Evolutionary conservation across 2,329 filamentous ascomycete genomes (phyloP).

Genomic region (Zasmidium cellare): DNA sequence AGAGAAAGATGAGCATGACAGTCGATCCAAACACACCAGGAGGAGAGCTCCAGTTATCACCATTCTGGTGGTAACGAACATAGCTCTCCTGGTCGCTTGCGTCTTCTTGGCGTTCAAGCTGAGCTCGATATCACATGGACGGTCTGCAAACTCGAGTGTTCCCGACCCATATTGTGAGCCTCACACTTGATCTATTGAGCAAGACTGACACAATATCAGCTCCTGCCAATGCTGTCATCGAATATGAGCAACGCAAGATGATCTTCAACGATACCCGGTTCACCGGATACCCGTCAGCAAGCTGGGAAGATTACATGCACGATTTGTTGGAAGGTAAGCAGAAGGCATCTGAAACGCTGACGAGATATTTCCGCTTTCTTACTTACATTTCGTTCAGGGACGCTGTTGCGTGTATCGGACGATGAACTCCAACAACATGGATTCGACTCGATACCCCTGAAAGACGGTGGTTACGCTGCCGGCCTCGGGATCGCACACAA

Average conservation of each 20-base stretch:
- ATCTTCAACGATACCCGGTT: conserved; percentile 11
- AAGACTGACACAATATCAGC: neutral
- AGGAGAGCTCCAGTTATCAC: neutral
- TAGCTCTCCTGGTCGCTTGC: neutral
- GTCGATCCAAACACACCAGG: neutral
- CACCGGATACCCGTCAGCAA: conserved; percentile 12
- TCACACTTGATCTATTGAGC: no score
- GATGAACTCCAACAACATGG: conserved; percentile 9
- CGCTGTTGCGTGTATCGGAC: conserved; percentile 9
- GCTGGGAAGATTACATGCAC: conserved; percentile 11
- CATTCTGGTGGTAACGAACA: neutral
- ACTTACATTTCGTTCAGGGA: neutral
- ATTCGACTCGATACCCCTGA: conserved; percentile 6
- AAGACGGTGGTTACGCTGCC: conserved; percentile 10
- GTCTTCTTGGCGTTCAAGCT: neutral
- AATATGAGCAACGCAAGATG: conserved; percentile 14
- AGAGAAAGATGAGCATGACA: neutral
- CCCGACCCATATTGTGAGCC: conserved; percentile 15
- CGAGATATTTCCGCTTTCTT: no score
- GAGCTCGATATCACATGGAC: neutral
- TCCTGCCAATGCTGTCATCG: conserved; percentile 10
- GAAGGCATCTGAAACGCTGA: no score
- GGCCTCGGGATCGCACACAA: conserved; percentile 16
- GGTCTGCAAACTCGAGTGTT: neutral
- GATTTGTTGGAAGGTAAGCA: conserved; percentile 6